phyloP scores from a whole-genome alignment of 192 early-diverging fungal genomes.

The Allomyces javanicus region DNA sequence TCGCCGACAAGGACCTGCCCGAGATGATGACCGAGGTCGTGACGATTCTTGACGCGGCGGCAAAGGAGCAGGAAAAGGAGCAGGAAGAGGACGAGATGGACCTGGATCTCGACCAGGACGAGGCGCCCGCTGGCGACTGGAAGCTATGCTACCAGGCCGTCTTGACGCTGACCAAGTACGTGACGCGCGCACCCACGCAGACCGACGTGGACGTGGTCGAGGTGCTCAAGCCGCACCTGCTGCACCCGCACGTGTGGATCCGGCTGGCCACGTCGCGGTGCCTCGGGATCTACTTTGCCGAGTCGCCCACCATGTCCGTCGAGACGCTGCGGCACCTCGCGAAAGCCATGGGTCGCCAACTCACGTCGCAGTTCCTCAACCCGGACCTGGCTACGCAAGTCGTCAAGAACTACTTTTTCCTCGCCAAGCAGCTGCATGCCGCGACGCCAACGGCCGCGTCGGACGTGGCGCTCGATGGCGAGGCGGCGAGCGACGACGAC shows the following conservation, averaged over 20 bases:
- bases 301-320: slow-evolving; percentile 11
- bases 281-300: slow-evolving; percentile 56
- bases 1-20: slow-evolving; percentile 1
- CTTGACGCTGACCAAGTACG: slow-evolving; percentile 50
- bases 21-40: background rate
- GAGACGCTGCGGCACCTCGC: slow-evolving; percentile 30
- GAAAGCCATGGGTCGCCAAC: slow-evolving; percentile 32
- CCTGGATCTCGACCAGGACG: slow-evolving; percentile 14
- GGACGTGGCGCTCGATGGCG: slow-evolving; percentile 7
- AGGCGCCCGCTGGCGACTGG: slow-evolving; percentile 44
- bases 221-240: slow-evolving; percentile 36
- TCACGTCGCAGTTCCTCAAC: slow-evolving; percentile 41
- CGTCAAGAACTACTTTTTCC: slow-evolving; percentile 84
- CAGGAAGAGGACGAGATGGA: slow-evolving; percentile 26
- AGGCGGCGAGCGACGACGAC: slow-evolving; percentile 7
- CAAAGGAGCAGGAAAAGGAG: slow-evolving; percentile 6
- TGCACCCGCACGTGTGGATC: slow-evolving; percentile 86
- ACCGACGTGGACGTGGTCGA: slow-evolving; percentile 23
- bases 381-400: slow-evolving; percentile 69
- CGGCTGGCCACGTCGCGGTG: slow-evolving; percentile 45
- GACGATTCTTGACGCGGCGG: background rate
- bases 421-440: slow-evolving; percentile 36
- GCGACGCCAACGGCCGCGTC: background rate
- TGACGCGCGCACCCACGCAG: slow-evolving; percentile 29
- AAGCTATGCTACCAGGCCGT: slow-evolving; percentile 67